Evolutionary conservation across 805 yeast species (phyloP), one percentile per base, ranked within the genome.

Genomic region (Metschnikowia cerradonensis): DNA sequence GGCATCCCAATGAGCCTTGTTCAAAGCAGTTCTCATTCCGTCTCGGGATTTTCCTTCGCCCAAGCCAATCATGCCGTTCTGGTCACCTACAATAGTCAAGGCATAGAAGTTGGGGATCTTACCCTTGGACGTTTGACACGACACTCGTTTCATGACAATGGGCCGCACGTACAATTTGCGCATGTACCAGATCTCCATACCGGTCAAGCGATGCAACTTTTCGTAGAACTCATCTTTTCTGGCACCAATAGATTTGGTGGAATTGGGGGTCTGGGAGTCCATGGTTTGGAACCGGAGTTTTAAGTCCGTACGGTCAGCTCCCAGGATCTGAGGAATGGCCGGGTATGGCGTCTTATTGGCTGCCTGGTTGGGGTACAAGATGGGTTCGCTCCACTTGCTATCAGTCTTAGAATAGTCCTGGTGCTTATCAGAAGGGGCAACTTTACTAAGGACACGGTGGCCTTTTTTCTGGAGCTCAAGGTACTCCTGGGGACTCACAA

Each of bases 31-130:
- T 47, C 86, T 73, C 72, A 86, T 80, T 52, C 86, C 89, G 50
- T 81, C 84, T 58, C 90, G 77, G 54, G 94, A 92, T 64, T 88
- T 89, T 55, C 98, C 99, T 68, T 90, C 96, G 45, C 98, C 99
- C 45, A 91, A 75, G 35, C 98, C 98, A 52, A 94, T 77, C 86
- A 90, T 87, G 56, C 99, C 99, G 57, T 88, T 87, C 49, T 84
- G 80, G 69, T 94, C 96, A 44, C 99, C 99, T 14, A 88, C 97
- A 35, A 90, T 87, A 13, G 90, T 92, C 55, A 94, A 68, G 0
- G 90, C 86, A 68, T 88, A 92, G 67, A 82, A 85, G 37, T 89
- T 81, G 47, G 86, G 82, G 57, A 88, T 88, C 66, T 90, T 90
- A 67, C 97, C 97, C 75, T 89, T 88, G 37, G 90, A 83, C 2